A percentile compares a stretch with the other conserved stretches of the same genome.
Conservation (phyloP, 2,329 filamentous ascomycete species). For the Aspergillus fumigatiaffinis region DNA sequence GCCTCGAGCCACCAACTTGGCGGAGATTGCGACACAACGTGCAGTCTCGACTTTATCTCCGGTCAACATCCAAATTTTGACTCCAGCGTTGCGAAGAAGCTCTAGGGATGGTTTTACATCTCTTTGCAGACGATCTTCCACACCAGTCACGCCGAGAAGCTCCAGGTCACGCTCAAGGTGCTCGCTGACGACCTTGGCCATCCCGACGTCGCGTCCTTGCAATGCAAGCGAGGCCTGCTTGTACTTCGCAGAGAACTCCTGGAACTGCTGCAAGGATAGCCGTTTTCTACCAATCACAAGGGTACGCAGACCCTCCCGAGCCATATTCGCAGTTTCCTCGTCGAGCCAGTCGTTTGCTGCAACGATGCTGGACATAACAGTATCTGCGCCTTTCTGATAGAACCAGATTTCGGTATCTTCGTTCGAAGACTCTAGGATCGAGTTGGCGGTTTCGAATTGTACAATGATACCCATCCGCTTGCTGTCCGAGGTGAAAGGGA, state of each 20-base stretch:
- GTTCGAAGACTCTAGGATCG: slow-evolving; percentile 47
- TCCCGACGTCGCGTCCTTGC: slow-evolving; percentile 71
- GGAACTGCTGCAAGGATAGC: slow-evolving; percentile 73
- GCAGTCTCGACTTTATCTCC: slow-evolving; percentile 98
- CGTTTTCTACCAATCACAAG: slow-evolving; percentile 91
- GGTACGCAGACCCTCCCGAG: slow-evolving; percentile 88
- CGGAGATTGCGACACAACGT: slow-evolving; percentile 89
- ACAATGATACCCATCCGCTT: slow-evolving; percentile 98
- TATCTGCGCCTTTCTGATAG: slow-evolving; percentile 97
- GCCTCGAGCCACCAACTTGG: slow-evolving; percentile 86
- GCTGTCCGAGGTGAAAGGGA: slow-evolving; percentile 95
- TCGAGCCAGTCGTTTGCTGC: slow-evolving; percentile 97
- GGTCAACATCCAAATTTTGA: slow-evolving; percentile 99
- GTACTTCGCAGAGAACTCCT: slow-evolving; percentile 71
- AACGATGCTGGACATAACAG: slow-evolving; percentile 95
- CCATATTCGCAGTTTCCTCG: slow-evolving; percentile 99
- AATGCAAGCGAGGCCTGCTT: slow-evolving; percentile 78
- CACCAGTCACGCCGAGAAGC: slow-evolving; percentile 92
- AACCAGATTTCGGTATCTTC: slow-evolving; percentile 86
- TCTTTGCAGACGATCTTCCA: slow-evolving; percentile 92
- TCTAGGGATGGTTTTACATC: slow-evolving; percentile 96
- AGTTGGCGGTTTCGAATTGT: slow-evolving; percentile 65
- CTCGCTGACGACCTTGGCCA: slow-evolving; percentile 74
- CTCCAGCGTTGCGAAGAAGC: slow-evolving; percentile 89
- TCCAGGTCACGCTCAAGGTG: slow-evolving; percentile 86